Evolutionary conservation across 1,284 basidiomycete genomes (phyloP), one percentile per base, ranked within the genome.

Genomic region (Ganoderma lucidum): DNA sequence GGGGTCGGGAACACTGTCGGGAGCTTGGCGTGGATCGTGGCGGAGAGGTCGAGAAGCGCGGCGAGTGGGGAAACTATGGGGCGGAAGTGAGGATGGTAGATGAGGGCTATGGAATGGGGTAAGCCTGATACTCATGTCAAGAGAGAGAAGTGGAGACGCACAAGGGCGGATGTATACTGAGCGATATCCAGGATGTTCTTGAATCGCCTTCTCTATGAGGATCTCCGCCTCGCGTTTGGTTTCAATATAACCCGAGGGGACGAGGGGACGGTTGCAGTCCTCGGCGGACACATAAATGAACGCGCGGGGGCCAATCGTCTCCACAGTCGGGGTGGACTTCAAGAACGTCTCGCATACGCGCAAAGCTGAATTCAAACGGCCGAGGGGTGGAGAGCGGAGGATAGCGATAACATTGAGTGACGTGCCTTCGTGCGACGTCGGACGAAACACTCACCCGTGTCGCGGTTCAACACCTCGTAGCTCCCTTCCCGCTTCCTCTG

Each of bases 271-370:
- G 82, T 92, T 96, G 56, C 97, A 89, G 77, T 98, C 96, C 75
- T 97, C 97, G 5, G 97, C 97, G 42, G 97, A 99, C 71, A 99
- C 86, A 81, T 94, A 99, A 56, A 98, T 87, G 81, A 99, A 99
- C 6, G 95, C 89, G 62, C 90, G 87, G 65, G 86, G 84, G 4
- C 75, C 72, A 53, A 81, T 79, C 63, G 79, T 73, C 37, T 71
- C 65, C 23, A 69, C 65, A 10, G 78, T 71, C 14, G 81, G 79
- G 48, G 76, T 75, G 32, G 86, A 86, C 32, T 83, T 80, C 41
- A 91, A 74, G 79, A 95, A 93, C 9, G 93, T 88, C 77, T 93
- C 87, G 77, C 93, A 92, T 41, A 94, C 91, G 35, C 86, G 86
- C 67, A 96, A 77, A 35, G 94, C 93, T 95, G 76, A 65, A 15